Base-by-base conservation (phyloP, 306 rosid genomes). In the Cucurbita argyrosperma region DNA sequence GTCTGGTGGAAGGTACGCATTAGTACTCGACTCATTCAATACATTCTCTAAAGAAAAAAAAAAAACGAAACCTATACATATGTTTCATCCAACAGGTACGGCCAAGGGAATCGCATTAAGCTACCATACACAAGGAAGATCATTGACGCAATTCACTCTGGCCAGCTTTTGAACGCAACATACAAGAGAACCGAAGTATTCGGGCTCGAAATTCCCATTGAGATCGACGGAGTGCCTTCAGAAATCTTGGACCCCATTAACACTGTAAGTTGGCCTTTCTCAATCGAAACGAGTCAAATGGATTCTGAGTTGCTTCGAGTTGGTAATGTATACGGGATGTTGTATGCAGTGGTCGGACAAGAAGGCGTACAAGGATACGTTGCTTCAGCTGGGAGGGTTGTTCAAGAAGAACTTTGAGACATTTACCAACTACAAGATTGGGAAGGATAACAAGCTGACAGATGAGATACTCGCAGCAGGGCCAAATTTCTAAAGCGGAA, bases 61-160 rank as follows among this genome's bases (percentile, higher is more conserved):
- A 11, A 3, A 66, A 6, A 19, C 19, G 19, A 11, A 15, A 9
- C 12, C 13, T n/a, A 23, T 7, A 7, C 10, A n/a, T 57, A 19
- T 42, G 0, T 61, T 35, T 51, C 3, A 12, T 18, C 52, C 13
- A 71, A 76, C 88, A 92, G 98, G 74, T 92, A 88, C 71, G 98
- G 98, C 21, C 16, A 75, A 6, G 98, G 96, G 6, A 88, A 61
- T 5, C 95, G 96, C 35, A 90, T 92, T 59, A 92, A 90, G 77
- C 81, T 92, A 70, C 78, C 89, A 4, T 88, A 88, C 43, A 92
- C 98, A 4, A 82, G 98, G 74, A 92, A 81, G 78, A 92, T 92
- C 49, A 92, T 92, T 10, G 96, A 92, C 76, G 96, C 90, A 26
- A 92, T 92, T 79, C 98, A 92, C 83, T 83, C 92, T 0, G 96